Percentiles rank a stretch among this genome's conserved stretches.
Conservation (phyloP, 2,329 filamentous ascomycete genomes). For the Scopulariopsis brevicaulis region DNA sequence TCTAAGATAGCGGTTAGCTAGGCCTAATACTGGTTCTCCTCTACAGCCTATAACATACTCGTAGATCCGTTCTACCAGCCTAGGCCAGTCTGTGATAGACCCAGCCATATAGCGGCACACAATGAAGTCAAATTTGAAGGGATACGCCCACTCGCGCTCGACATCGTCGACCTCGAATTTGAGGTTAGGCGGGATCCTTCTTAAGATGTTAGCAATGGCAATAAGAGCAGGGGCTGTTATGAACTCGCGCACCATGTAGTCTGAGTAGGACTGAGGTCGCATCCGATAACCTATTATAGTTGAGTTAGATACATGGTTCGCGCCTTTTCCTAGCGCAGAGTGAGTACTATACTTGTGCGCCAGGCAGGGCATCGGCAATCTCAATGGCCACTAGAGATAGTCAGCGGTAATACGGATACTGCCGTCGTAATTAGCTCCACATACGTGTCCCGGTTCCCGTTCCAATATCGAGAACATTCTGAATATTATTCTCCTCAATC, state of each 20-base stretch:
- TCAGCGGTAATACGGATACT: no score
- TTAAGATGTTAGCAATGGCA: background rate
- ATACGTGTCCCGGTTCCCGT: conserved; percentile 13
- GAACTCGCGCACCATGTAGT: conserved; percentile 9
- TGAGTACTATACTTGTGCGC: conserved; percentile 8
- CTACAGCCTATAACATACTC: no score
- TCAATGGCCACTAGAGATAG: conserved; percentile 31
- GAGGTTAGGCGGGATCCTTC: conserved; percentile 42
- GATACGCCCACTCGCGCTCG: conserved; percentile 45
- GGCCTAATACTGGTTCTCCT: background rate
- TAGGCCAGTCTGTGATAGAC: conserved; percentile 44
- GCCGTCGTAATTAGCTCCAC: conserved; percentile 1
- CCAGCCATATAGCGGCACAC: conserved; percentile 46
- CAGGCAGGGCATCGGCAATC: conserved; percentile 13
- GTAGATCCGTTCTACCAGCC: conserved; percentile 27
- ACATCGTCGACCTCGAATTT: conserved; percentile 46
- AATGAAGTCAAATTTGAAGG: conserved; percentile 46
- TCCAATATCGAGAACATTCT: conserved; percentile 13
- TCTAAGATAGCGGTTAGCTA: conserved; percentile 13
- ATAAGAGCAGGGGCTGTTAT: background rate
- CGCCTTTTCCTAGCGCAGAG: no score
- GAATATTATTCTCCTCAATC: no score
- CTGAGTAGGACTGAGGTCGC: conserved; percentile 15
- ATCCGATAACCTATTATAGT: conserved; percentile 10
- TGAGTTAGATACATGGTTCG: no score